Percentiles rank a stretch among this genome's conserved stretches.
These are phyloP conservation scores for Fusarium equiseti DNA, from an alignment of 2,329 filamentous ascomycete genomes.

Conservation along the genomic window DNA sequence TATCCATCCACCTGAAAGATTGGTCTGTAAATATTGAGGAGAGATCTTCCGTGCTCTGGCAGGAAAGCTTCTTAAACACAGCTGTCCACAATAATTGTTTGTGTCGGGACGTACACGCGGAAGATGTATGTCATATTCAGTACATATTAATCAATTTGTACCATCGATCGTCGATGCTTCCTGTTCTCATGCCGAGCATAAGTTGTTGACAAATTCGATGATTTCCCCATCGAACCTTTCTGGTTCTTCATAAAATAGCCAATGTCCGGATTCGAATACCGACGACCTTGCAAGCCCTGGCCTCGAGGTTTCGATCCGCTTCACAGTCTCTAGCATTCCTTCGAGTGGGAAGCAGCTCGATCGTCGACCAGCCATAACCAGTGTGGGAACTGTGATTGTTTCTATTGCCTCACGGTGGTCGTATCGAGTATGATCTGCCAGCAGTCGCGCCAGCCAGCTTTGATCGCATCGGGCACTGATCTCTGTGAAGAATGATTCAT, in stretches of 20 bases:
- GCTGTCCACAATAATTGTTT: background rate
- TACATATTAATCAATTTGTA: background rate
- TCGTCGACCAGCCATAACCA: constrained; percentile 46
- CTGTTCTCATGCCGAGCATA: constrained; percentile 18
- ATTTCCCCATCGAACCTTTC: constrained; percentile 45
- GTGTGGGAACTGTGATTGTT: constrained; percentile 41
- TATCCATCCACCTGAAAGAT: background rate
- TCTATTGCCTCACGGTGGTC: constrained; percentile 47
- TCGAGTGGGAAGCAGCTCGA: constrained; percentile 47
- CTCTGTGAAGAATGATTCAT: constrained; percentile 44
- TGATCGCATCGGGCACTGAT: constrained; percentile 46
- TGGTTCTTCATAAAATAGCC: constrained; percentile 47
- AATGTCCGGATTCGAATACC: constrained; percentile 46
- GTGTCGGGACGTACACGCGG: background rate
- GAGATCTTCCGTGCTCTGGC: background rate
- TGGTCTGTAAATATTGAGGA: background rate
- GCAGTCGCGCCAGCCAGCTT: constrained; percentile 44
- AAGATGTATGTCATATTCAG: background rate
- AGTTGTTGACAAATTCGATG: constrained; percentile 35
- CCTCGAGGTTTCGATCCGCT: constrained; percentile 35
- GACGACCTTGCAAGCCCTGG: constrained; percentile 40
- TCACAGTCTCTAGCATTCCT: constrained; percentile 46
- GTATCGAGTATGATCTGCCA: constrained; percentile 47
- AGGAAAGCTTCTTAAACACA: background rate
- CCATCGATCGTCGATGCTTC: background rate